Base-by-base conservation (phyloP, 495 filamentous ascomycete species). In the Clavariopsis aquatica region DNA sequence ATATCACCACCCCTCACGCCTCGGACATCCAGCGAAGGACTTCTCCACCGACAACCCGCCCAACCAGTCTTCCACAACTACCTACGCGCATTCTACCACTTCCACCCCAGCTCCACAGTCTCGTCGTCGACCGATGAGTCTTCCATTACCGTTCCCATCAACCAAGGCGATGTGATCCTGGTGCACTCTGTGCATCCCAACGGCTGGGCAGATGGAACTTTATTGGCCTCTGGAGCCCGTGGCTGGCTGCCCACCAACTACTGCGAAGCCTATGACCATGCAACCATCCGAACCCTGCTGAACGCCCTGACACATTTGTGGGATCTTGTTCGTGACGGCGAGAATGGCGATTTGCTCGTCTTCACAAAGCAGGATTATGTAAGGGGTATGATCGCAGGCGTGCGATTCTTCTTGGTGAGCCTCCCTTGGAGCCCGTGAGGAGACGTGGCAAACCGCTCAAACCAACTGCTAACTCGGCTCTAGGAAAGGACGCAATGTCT, bases 191-290 rank as follows among this genome's bases (percentile, higher is more conserved):
- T 99, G 68, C 95, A 99, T 78, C 92, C 91, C 52, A 99, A 96
- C 79, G 95, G 95, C 70, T 99, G 95, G 95, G 95, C 94, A 43
- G 95, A 99, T 76, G 95, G 95, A 43, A 99, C 95, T n/a, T 80
- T 96, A 47, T 77, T 99, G 56, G 83, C 89, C 56, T 89, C 91
- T 13, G 94, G 93, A 19, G 88, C 88, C 59, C 84, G 95, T 69
- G 95, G 95, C 60, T 99, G 95, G 95, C 79, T 99, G 60, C 95
- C 95, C 28, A 98, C 95, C 2, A 99, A 99, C 75, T 98, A 98
- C 74, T 99, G 95, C 79, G 91, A 96, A 73, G 83, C 90, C 12
- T 99, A 96, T 74, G 90, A 96, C 65, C 88, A 91, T 49, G 80
- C 91, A 22, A 85, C 90, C 53, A 93, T 97, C 82, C 85, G 87